A percentile compares a stretch with the other conserved stretches of the same genome.
Evolutionary conservation across 2,329 filamentous ascomycete genomes (phyloP).

Genomic region (Fusarium sp.): DNA sequence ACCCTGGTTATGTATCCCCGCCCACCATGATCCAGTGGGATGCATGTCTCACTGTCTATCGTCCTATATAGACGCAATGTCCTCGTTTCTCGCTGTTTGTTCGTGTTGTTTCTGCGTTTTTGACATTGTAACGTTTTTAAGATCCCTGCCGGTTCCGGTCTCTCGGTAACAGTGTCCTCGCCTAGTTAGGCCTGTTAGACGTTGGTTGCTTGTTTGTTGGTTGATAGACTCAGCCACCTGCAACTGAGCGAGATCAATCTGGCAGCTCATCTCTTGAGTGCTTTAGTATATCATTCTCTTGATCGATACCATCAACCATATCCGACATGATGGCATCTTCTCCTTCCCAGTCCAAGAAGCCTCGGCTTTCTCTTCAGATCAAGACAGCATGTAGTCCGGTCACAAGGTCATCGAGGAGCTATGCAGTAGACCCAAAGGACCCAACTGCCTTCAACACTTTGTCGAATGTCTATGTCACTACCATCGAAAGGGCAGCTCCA

Average conservation of each 20-base stretch:
- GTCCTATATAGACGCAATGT: slow-evolving; percentile 45
- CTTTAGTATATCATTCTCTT: slow-evolving; percentile 2
- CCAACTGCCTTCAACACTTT: slow-evolving; percentile 74
- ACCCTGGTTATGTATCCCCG: slow-evolving; percentile 13
- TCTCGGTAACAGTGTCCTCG: slow-evolving; percentile 36
- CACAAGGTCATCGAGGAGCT: slow-evolving; percentile 50
- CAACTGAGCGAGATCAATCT: slow-evolving; percentile 5
- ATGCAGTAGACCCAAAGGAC: slow-evolving; percentile 63
- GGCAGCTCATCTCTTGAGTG: slow-evolving; percentile 6
- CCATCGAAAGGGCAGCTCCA: slow-evolving; percentile 69
- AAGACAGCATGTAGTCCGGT: slow-evolving; percentile 56
- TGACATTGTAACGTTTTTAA: slow-evolving; percentile 32
- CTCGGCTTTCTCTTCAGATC: slow-evolving; percentile 67
- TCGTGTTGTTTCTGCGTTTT: slow-evolving; percentile 30
- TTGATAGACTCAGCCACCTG: slow-evolving; percentile 21
- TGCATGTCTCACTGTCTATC: slow-evolving; percentile 21
- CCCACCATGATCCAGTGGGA: slow-evolving; percentile 21
- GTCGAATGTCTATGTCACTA: slow-evolving; percentile 72
- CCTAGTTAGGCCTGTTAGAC: slow-evolving; percentile 31
- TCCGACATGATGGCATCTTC: slow-evolving; percentile 51
- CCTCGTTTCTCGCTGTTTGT: slow-evolving; percentile 40
- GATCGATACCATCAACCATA: slow-evolving; percentile 5
- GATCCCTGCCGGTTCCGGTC: slow-evolving; percentile 42
- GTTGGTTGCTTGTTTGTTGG: slow-evolving; percentile 35
- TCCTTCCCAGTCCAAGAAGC: slow-evolving; percentile 58